phyloP scores from a whole-genome alignment of 805 yeast genomes.

The Candida sakaeoensis region DNA sequence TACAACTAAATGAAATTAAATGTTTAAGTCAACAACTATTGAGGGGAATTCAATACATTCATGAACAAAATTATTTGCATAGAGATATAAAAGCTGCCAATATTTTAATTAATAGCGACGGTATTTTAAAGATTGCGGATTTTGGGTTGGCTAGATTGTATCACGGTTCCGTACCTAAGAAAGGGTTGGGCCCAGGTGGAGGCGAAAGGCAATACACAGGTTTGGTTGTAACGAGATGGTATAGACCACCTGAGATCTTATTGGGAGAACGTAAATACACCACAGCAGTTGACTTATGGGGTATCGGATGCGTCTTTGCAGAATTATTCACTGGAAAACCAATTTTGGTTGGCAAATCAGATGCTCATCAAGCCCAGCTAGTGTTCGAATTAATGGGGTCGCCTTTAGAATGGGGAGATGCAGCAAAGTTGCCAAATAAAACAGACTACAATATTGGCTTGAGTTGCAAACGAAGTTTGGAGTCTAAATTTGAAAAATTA shows the following conservation, averaged over 20 bases:
- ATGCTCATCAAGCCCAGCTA: constrained; percentile 79
- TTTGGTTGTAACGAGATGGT: constrained; percentile 93
- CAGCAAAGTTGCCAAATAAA: constrained; percentile 53
- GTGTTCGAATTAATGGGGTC: constrained; percentile 82
- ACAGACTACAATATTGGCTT: constrained; percentile 43
- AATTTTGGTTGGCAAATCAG: constrained; percentile 79
- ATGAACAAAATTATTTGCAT: constrained; percentile 58
- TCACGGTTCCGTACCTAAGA: constrained; percentile 56
- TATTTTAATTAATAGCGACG: constrained; percentile 71
- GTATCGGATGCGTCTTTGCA: constrained; percentile 92
- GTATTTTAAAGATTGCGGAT: constrained; percentile 86
- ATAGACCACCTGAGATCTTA: constrained; percentile 90
- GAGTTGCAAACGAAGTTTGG: constrained; percentile 45
- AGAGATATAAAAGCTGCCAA: constrained; percentile 97
- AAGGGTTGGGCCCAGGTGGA: constrained; percentile 54
- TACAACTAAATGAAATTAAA: constrained; percentile 70
- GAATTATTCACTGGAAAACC: constrained; percentile 83
- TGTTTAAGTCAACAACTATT: constrained; percentile 77
- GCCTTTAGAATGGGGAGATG: constrained; percentile 68
- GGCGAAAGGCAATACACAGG: constrained; percentile 53
- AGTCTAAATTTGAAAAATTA: constrained; percentile 42
- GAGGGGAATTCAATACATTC: constrained; percentile 78
- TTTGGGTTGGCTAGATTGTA: constrained; percentile 87
- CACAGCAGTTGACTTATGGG: constrained; percentile 97
- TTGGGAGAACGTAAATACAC: constrained; percentile 84